These are phyloP conservation scores for Coemansia aciculifera DNA, from an alignment of 192 early-diverging fungal species.

Conservation along the genomic window DNA sequence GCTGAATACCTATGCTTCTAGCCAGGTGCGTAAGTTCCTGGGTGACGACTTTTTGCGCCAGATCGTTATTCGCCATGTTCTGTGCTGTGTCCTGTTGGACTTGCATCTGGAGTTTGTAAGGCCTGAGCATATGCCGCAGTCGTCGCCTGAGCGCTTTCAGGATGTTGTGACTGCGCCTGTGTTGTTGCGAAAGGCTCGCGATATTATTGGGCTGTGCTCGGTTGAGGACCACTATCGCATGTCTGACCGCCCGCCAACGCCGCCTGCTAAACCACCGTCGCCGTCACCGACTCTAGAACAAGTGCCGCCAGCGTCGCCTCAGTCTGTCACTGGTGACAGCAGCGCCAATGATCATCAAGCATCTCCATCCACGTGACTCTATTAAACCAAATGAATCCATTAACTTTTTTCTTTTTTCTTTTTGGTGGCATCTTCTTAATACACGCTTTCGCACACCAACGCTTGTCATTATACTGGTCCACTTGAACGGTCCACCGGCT, in stretches of 20 bases:
- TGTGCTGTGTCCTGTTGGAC: conserved; percentile 69
- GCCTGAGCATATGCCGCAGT: conserved; percentile 32
- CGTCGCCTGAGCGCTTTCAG: conserved; percentile 31
- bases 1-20: conserved; percentile 7
- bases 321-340: not conserved
- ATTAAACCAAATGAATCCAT: not conserved
- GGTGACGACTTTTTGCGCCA: conserved; percentile 91
- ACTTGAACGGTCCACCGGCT: not conserved
- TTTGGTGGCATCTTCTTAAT: not conserved
- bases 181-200: conserved; percentile 23
- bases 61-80: conserved; percentile 81
- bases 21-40: conserved; percentile 67
- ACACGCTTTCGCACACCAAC: too few relatives aligned
- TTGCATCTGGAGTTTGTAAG: conserved; percentile 57
- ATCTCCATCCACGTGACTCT: not conserved
- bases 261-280: not conserved
- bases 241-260: conserved; percentile 17
- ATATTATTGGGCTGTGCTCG: conserved; percentile 24
- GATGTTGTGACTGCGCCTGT: conserved; percentile 12
- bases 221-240: conserved; percentile 35
- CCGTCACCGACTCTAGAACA: not conserved
- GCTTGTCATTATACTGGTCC: too few relatives aligned
- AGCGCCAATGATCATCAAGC: conserved; percentile 3
- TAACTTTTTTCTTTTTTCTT: not conserved
- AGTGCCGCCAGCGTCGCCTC: not conserved